Base-by-base conservation (phyloP, 2,329 filamentous ascomycete genomes). In the Exophiala xenobiotica region DNA sequence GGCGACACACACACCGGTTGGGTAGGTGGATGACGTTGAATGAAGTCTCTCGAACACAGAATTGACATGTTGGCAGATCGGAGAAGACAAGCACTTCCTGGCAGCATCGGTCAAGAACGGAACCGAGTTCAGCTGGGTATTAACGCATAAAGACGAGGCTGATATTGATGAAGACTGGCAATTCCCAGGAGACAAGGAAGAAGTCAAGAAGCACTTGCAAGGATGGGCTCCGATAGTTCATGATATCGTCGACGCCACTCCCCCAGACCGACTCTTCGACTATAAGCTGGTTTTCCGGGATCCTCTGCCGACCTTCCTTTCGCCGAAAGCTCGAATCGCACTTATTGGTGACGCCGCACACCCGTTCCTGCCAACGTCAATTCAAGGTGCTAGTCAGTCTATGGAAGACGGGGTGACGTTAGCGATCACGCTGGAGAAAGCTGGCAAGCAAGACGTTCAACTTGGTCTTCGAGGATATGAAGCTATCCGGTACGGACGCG, bases 141-240 rank as follows among this genome's bases (percentile, higher is more conserved):
- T 77, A 46, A 80, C 79, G 23, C 78, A 81, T 62, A 73, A 70
- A 53, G 72, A 73, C 53, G 29, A 53, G 16, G 58, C 52, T 23
- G 57, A 81, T 57, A 79, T 80, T 50, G 71, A 78, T 50, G 78
- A 82, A 64, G 78, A 76, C 1, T 80, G 76, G 76, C 75, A 72
- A 3, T 78, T 79, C 54, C 76, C 77, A 0, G 76, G 75, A 2
- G 74, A 76, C 42, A 67, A 79, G 0, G 71, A 75, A 35, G 78
- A 80, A 29, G 78, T 79, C 0, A 69, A 73, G 52, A 68, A 74
- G 48, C 70, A 78, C 1, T 62, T 81, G 9, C 70, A 78, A 45
- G 75, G 71, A 16, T 80, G 78, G 78, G 71, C 80, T 63, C 70
- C 64, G 12, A 62, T 65, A 1, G 64, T 64, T 40, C 49, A 67